These are phyloP conservation scores for Aristolochia fimbriata DNA, from an alignment of 164 flowering plant genomes.

Conservation along the genomic window DNA sequence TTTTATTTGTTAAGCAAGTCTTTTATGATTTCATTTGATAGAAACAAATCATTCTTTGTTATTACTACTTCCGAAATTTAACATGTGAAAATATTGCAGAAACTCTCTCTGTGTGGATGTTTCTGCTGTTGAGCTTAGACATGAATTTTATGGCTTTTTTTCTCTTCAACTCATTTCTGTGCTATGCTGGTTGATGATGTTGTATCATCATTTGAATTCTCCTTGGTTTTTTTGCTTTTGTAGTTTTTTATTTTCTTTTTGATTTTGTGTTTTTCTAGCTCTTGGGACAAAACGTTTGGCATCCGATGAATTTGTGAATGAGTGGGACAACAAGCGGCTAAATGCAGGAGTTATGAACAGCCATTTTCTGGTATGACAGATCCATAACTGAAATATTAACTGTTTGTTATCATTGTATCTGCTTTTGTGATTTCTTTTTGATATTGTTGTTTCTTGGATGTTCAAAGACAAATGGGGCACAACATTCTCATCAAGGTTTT, in stretches of 20 bases:
- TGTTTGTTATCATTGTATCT: neutral
- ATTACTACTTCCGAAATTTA: no score
- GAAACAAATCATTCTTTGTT: no score
- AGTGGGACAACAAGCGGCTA: conserved; percentile 78
- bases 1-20: no score
- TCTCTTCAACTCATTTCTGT: no score
- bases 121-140: no score
- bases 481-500: conserved; percentile 28
- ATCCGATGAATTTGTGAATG: conserved; percentile 58
- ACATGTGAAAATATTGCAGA: no score
- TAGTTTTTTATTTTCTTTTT: neutral
- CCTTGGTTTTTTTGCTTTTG: neutral
- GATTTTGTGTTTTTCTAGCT: conserved; percentile 27
- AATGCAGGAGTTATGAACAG: conserved; percentile 58
- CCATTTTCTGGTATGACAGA: conserved; percentile 20
- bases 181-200: no score
- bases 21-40: no score
- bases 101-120: no score
- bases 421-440: neutral
- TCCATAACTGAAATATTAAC: neutral
- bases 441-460: conserved; percentile 2
- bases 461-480: conserved; percentile 32
- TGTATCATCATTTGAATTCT: no score
- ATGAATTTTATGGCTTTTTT: no score
- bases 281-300: conserved; percentile 83